A percentile compares a stretch with the other conserved stretches of the same genome.
Evolutionary conservation across 352 stramenopile species (phyloP).

Genomic region (Saprolegnia parasitica): DNA sequence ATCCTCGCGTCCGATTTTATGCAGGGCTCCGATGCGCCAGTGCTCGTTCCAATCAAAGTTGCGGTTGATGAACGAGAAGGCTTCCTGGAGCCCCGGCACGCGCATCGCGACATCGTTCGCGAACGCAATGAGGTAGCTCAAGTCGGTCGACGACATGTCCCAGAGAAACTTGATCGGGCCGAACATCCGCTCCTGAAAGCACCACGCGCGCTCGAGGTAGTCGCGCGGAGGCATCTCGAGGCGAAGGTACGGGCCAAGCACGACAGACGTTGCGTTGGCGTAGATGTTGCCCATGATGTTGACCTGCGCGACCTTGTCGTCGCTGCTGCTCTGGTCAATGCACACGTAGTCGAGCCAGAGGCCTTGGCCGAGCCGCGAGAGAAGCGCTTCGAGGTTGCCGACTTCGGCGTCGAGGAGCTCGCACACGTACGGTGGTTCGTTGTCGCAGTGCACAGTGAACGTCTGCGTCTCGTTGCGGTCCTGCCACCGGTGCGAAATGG

Average conservation of each 20-base stretch:
- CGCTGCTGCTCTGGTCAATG: not conserved
- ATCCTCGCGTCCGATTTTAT: not conserved
- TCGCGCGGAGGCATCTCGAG: slow-evolving; percentile 1
- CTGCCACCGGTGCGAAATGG: slow-evolving; percentile 12
- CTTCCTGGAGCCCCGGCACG: not conserved
- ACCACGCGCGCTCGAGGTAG: slow-evolving; percentile 12
- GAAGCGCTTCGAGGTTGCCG: not conserved
- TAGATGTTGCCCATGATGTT: slow-evolving; percentile 11
- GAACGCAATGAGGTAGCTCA: not conserved
- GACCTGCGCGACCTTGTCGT: not conserved
- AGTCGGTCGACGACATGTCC: not conserved
- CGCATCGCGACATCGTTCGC: not conserved
- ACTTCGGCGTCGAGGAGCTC: not conserved
- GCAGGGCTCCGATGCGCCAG: not conserved
- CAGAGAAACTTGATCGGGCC: slow-evolving; percentile 10
- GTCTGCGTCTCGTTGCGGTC: not conserved
- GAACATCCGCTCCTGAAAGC: slow-evolving; percentile 16
- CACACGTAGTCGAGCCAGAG: slow-evolving; percentile 14
- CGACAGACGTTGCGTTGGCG: slow-evolving; percentile 4
- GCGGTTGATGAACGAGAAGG: slow-evolving; percentile 1
- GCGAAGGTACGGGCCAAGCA: not conserved
- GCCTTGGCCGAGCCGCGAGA: not conserved
- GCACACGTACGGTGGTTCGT: not conserved
- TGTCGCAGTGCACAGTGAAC: not conserved
- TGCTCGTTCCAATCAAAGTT: not conserved